Base-by-base conservation (phyloP, 768 basidiomycete species). In the Hemileccinum rubropunctum region DNA sequence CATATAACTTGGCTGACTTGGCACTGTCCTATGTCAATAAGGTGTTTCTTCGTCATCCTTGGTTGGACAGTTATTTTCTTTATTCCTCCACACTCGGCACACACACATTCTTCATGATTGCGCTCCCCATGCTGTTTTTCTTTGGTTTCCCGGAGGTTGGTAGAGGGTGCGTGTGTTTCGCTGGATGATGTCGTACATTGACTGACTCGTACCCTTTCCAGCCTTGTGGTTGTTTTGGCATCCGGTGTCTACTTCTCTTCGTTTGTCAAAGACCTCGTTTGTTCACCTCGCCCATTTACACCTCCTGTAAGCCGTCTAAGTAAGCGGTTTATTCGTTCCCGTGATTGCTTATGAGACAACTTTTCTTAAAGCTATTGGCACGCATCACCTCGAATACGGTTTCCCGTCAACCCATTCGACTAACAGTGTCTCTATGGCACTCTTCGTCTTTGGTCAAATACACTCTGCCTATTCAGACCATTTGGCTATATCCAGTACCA, bases 391-490 rank as follows among this genome's bases (percentile, higher is more conserved):
- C 3, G 93, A 95, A 71, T 95, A 95, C 58, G 95, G 95, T 20
- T 95, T 98, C 62, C 95, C 94, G 0, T 95, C 93, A 0, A 97
- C 95, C 0, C 95, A 99, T 61, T 89, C n/a, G n/a, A n/a, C n/a
- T n/a, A n/a, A n/a, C n/a, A n/a, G n/a, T n/a, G n/a, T n/a, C n/a
- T 95, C 91, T 23, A 88, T 97, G 60, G 93, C 92, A 0, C 77
- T 98, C n/a, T n/a, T n/a, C n/a, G n/a, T n/a, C n/a, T n/a, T 78
- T 54, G 69, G 79, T 3, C 74, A 83, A 38, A 62, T 84, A 44
- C 77, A 83, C 62, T n/a, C n/a, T n/a, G 75, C 83, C 35, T 75
- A 80, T 20, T 17, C 61, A 9, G 52, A 58, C 53, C 32, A 68
- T 42, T 51, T 62, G 8, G 58, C 64, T 32, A 73, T 88, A 40